Base-by-base conservation (phyloP, 306 rosid species). In the Nissolia schottii region DNA sequence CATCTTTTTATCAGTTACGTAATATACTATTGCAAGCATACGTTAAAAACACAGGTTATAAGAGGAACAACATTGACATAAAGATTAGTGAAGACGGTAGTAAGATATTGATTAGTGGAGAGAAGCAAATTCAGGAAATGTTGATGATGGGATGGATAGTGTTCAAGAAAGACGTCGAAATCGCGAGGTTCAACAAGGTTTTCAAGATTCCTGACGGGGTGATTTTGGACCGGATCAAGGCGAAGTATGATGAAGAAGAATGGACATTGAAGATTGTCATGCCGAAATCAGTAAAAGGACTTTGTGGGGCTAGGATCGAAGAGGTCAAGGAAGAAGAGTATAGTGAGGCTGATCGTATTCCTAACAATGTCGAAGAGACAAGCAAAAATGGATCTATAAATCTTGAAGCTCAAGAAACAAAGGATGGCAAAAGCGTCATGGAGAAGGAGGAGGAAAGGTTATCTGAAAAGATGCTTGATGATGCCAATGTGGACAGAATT, bases 61-160 rank as follows among this genome's bases (percentile, higher is more conserved):
- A 74, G 74, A 89, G 54, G 79, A 79, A 88, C 27, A 77, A 68
- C 12, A 74, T 91, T 61, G 54, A 66, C 38, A 85, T 94, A 23
- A 82, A 76, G 70, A 93, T 93, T 35, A 94, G 73, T 69, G 87
- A 87, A 79, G 87, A 89, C 53, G 96, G 97, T 40, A 83, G 80
- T 25, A 60, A 55, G 79, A 84, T 88, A 41, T 32, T 71, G 41
- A 88, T 94, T 25, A 62, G 75, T 41, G 84, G 86, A 80, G 80
- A 87, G 81, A 82, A 79, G 68, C 89, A 86, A 70, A 77, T 85
- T 77, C 88, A 87, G 65, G 92, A 91, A 70, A 77, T 64, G 86
- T 64, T 83, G 60, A 80, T 87, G 84, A 63, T 79, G 57, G 87
- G 92, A 9, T 80, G 94, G 89, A 59, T 74, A 25, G 73, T 84